A percentile compares a stretch with the other conserved stretches of the same genome.
Evolutionary conservation across 129 eudicot species (phyloP).

Genomic region (Flaveria linearis): DNA sequence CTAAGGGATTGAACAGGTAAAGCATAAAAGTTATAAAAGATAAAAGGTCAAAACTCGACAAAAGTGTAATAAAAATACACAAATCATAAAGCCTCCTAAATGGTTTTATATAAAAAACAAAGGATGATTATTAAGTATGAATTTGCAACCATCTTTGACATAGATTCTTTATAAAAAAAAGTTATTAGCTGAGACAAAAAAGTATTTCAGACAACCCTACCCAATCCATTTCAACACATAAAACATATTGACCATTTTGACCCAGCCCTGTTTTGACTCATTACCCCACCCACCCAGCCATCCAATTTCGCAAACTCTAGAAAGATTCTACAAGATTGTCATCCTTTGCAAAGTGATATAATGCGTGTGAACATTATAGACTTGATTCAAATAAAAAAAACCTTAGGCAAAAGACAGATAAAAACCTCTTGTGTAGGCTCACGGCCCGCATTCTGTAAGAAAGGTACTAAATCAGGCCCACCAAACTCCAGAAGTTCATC

Average conservation of each 20-base stretch:
- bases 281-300: background rate
- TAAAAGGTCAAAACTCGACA: background rate
- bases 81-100: background rate
- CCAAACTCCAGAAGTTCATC: constrained; percentile 93
- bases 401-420: constrained; percentile 3
- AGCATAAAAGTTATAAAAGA: background rate
- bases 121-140: background rate
- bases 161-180: background rate
- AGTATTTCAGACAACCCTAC: background rate
- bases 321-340: constrained; percentile 12
- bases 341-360: background rate
- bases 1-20: background rate
- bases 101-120: background rate
- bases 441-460: constrained; percentile 78
- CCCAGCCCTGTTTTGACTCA: background rate
- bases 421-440: constrained; percentile 72
- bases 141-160: background rate
- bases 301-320: background rate
- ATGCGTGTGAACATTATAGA: background rate
- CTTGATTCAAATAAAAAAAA: constrained; percentile 15
- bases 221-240: background rate
- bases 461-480: constrained; percentile 89
- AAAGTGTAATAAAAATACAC: background rate
- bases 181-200: background rate
- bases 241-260: background rate